phyloP scores from a whole-genome alignment of 2,329 filamentous ascomycete genomes.

The Byssochlamys sp. region DNA sequence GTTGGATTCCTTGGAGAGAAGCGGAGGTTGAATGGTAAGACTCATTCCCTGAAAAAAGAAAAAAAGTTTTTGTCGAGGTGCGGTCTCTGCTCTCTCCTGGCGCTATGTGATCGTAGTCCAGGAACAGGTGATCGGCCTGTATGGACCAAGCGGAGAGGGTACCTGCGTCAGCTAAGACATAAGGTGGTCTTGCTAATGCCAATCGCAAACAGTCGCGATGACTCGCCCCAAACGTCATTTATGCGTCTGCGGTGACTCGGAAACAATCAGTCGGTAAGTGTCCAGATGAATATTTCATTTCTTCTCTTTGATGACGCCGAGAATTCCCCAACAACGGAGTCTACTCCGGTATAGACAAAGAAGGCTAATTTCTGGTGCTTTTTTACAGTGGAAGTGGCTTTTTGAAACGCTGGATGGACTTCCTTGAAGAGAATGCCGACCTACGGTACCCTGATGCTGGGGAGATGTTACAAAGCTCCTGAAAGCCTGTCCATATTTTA shows the following conservation, averaged over 20 bases:
- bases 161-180: neutral
- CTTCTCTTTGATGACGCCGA: neutral
- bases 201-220: constrained; percentile 66
- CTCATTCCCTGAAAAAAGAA: neutral
- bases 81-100: constrained; percentile 1
- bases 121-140: neutral
- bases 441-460: constrained; percentile 68
- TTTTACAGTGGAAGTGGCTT: constrained; percentile 66
- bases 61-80: constrained; percentile 3
- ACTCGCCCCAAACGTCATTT: constrained; percentile 84
- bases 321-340: neutral
- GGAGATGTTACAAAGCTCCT: constrained; percentile 21
- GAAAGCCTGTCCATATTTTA: neutral
- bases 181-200: neutral
- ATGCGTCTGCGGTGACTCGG: constrained; percentile 84
- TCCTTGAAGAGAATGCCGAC: constrained; percentile 81
- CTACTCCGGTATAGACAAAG: neutral
- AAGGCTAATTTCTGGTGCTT: neutral
- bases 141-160: neutral
- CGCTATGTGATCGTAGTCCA: neutral
- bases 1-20: constrained; percentile 91
- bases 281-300: neutral
- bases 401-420: constrained; percentile 82
- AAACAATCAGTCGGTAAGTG: constrained; percentile 75
- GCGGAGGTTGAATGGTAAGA: constrained; percentile 76